These are phyloP conservation scores for Diplocarpon mali DNA, from an alignment of 2,329 filamentous ascomycete species.

Conservation along the genomic window DNA sequence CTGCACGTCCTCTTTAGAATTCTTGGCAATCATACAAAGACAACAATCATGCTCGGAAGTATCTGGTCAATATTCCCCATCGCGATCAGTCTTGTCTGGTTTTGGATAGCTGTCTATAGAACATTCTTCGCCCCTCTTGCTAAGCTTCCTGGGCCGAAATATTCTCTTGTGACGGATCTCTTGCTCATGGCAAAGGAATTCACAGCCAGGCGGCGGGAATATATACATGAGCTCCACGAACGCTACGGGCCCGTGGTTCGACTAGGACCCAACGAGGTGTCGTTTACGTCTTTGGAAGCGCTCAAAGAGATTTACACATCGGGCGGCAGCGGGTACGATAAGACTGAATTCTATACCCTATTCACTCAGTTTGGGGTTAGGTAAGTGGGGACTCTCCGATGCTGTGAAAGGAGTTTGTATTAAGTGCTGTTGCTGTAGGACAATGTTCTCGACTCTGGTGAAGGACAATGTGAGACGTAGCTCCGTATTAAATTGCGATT, in stretches of 20 bases:
- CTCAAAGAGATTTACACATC: slow-evolving; percentile 54
- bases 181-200: slow-evolving; percentile 36
- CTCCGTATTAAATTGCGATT: not conserved
- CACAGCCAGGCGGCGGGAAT: slow-evolving; percentile 38
- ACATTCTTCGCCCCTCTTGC: slow-evolving; percentile 15
- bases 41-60: slow-evolving; percentile 4
- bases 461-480: slow-evolving; percentile 18
- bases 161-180: slow-evolving; percentile 15
- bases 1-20: not conserved
- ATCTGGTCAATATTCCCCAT: slow-evolving; percentile 2
- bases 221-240: slow-evolving; percentile 44
- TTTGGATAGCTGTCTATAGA: slow-evolving; percentile 2
- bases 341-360: slow-evolving; percentile 52
- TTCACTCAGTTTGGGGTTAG: slow-evolving; percentile 47
- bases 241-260: slow-evolving; percentile 47
- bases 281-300: slow-evolving; percentile 43
- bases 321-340: slow-evolving; percentile 52
- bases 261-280: slow-evolving; percentile 46
- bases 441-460: slow-evolving; percentile 30
- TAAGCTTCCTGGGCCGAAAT: slow-evolving; percentile 20
- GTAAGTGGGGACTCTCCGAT: slow-evolving; percentile 27
- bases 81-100: not conserved
- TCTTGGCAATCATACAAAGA: not conserved
- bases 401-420: not conserved
- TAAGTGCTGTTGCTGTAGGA: slow-evolving; percentile 16